Conservation (phyloP, 306 rosid genomes). For the Mucuna pruriens region DNA sequence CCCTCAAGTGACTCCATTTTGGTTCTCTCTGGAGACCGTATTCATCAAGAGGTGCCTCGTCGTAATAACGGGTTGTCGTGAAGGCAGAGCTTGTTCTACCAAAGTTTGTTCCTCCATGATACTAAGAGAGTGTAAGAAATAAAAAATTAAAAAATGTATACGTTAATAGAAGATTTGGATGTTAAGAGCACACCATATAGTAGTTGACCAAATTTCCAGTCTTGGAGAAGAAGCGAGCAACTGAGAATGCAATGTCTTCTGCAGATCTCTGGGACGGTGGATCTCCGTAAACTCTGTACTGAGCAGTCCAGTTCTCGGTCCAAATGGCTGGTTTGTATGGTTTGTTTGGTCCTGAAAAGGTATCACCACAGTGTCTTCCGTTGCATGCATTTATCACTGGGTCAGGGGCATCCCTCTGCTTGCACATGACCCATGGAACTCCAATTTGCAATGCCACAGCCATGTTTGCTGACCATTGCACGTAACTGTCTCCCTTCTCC, state of each 20-base stretch:
- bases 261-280: constrained; percentile 79
- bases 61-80: constrained; percentile 81
- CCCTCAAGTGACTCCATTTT: constrained; percentile 88
- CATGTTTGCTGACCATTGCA: constrained; percentile 84
- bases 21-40: constrained; percentile 82
- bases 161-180: background rate
- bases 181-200: constrained; percentile 69
- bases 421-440: constrained; percentile 99
- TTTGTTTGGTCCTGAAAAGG: constrained; percentile 87
- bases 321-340: constrained; percentile 83
- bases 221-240: constrained; percentile 85
- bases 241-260: constrained; percentile 89
- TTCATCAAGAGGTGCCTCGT: constrained; percentile 95
- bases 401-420: constrained; percentile 91
- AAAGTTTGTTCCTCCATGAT: constrained; percentile 95
- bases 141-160: background rate
- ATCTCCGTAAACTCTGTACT: constrained; percentile 84
- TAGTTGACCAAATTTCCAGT: constrained; percentile 77
- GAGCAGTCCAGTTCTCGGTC: constrained; percentile 99
- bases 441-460: constrained; percentile 55
- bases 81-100: constrained; percentile 80
- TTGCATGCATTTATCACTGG: constrained; percentile 91
- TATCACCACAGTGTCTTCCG: constrained; percentile 98
- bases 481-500: constrained; percentile 57
- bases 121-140: constrained; percentile 50